Percentiles rank a stretch among this genome's conserved stretches.
phyloP scores from a whole-genome alignment of 768 basidiomycete genomes.

The Clavaria fumosa region DNA sequence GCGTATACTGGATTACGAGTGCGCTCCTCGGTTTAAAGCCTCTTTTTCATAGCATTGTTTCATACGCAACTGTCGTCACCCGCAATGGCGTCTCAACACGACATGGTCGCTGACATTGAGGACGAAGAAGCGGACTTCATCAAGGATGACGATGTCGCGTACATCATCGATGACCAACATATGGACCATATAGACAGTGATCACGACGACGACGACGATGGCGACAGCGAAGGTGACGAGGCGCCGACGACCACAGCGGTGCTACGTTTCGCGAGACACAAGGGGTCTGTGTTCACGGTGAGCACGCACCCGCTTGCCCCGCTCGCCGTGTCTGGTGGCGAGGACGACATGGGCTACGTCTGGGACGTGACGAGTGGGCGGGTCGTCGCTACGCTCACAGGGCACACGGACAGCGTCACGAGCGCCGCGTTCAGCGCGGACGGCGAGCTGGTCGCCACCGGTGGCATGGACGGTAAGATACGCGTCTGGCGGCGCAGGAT shows the following conservation, averaged over 20 bases:
- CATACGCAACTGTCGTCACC: too few relatives aligned
- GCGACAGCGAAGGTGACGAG: constrained; percentile 27
- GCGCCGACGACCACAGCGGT: constrained; percentile 29
- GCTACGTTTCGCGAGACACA: constrained; percentile 54
- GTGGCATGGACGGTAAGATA: constrained; percentile 96
- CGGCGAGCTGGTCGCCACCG: constrained; percentile 87
- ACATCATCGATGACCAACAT: constrained; percentile 49
- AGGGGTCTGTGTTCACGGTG: constrained; percentile 69
- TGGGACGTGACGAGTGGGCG: constrained; percentile 81
- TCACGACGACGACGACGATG: constrained; percentile 37
- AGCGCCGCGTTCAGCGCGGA: constrained; percentile 67
- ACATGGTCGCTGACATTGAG: constrained; percentile 14
- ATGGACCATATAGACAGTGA: constrained; percentile 65
- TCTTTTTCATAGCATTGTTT: too few relatives aligned
- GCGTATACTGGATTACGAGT: too few relatives aligned
- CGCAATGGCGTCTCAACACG: not conserved
- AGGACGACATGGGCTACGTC: constrained; percentile 89
- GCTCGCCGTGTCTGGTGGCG: constrained; percentile 83
- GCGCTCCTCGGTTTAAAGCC: too few relatives aligned
- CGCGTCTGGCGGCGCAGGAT: constrained; percentile 83
- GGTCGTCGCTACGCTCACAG: constrained; percentile 69
- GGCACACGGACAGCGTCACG: constrained; percentile 87
- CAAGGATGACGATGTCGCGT: constrained; percentile 47
- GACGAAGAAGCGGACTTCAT: constrained; percentile 48
- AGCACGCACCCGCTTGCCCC: constrained; percentile 71